Evolutionary conservation across 495 filamentous ascomycete genomes (phyloP).

Genomic region (Lepidopterella palustris): DNA sequence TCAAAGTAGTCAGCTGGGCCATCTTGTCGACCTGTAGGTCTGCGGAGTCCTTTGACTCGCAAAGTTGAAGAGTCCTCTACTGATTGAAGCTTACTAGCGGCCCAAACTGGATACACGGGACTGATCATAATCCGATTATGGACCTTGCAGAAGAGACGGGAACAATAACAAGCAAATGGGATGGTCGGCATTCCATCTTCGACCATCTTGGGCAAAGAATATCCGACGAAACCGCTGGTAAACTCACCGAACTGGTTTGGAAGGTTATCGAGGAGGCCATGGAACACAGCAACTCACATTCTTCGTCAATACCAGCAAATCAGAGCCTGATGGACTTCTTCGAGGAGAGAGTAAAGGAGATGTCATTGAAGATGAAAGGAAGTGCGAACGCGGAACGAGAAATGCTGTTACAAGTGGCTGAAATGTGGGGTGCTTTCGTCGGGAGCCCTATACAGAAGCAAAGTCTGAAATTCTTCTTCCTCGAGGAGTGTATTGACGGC

Average conservation of each 20-base stretch:
- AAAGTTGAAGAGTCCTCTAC: slow-evolving; percentile 4
- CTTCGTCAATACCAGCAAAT: slow-evolving; percentile 54
- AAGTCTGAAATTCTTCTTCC: slow-evolving; percentile 84
- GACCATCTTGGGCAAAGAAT: slow-evolving; percentile 58
- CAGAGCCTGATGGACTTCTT: slow-evolving; percentile 77
- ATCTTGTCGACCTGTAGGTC: slow-evolving; percentile 49
- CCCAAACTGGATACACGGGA: slow-evolving; percentile 95
- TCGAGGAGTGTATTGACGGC: slow-evolving; percentile 93
- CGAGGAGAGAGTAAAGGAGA: slow-evolving; percentile 44
- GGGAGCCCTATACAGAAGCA: slow-evolving; percentile 71
- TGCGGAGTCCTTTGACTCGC: not conserved
- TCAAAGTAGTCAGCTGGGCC: slow-evolving; percentile 29
- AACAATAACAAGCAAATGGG: slow-evolving; percentile 54
- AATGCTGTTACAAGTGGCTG: slow-evolving; percentile 58
- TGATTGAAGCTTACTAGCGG: slow-evolving; percentile 47
- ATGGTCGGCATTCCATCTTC: slow-evolving; percentile 51
- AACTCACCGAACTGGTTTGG: slow-evolving; percentile 65
- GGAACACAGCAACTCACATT: slow-evolving; percentile 64
- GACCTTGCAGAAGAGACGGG: slow-evolving; percentile 64
- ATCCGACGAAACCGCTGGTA: slow-evolving; percentile 44
- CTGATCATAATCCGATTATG: slow-evolving; percentile 75
- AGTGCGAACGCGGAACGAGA: slow-evolving; percentile 38
- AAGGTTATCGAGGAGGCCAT: slow-evolving; percentile 72
- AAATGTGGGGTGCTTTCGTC: slow-evolving; percentile 84
- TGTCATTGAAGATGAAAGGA: slow-evolving; percentile 45